Conservation (phyloP, 2,329 filamentous ascomycete species). For the Fusarium sp. region DNA sequence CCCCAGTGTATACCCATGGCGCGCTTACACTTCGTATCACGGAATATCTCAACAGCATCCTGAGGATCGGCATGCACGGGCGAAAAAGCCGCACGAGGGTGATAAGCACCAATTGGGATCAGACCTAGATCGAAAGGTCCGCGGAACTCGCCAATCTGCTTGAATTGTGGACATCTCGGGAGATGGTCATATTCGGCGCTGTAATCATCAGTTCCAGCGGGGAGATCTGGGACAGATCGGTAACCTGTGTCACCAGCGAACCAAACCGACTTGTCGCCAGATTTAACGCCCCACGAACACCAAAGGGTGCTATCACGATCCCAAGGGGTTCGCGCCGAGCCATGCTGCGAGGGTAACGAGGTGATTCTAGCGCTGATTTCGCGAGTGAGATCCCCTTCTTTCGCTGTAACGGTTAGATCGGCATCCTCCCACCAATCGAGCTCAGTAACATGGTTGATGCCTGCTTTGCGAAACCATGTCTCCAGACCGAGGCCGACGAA, state of each 20-base stretch:
- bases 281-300: conserved; percentile 86
- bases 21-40: conserved; percentile 80
- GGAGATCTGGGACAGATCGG: conserved; percentile 76
- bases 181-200: conserved; percentile 72
- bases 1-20: conserved; percentile 96
- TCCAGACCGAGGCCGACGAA: conserved; percentile 88
- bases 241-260: conserved; percentile 95
- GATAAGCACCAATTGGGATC: conserved; percentile 93
- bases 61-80: conserved; percentile 87
- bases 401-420: conserved; percentile 71
- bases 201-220: conserved; percentile 77
- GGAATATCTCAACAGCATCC: conserved; percentile 90
- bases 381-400: conserved; percentile 50
- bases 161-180: conserved; percentile 86
- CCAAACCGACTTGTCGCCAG: conserved; percentile 82
- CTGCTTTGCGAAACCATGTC: conserved; percentile 80
- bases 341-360: conserved; percentile 86
- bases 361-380: conserved; percentile 79
- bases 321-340: conserved; percentile 74
- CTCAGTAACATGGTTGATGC: conserved; percentile 84
- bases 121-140: conserved; percentile 92
- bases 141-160: conserved; percentile 81
- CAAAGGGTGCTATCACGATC: conserved; percentile 85
- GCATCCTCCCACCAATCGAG: conserved; percentile 95
- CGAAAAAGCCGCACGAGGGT: conserved; percentile 78